Conservation (phyloP, 495 filamentous ascomycete species). For the Tuber microsphaerosporum region DNA sequence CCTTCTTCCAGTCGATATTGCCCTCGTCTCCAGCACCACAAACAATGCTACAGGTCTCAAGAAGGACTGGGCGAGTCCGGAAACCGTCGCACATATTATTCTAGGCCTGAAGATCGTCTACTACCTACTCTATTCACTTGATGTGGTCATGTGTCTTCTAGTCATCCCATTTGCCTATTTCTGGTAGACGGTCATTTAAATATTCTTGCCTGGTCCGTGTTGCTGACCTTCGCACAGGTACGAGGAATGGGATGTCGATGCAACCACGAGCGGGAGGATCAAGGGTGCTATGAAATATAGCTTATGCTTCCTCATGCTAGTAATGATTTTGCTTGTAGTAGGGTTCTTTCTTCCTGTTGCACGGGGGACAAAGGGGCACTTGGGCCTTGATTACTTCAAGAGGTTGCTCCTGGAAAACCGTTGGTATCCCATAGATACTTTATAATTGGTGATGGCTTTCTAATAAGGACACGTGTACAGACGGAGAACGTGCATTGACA, state of each 20-base stretch:
- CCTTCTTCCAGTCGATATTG: constrained; percentile 89
- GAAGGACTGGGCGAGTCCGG: constrained; percentile 87
- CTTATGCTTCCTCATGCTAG: constrained; percentile 67
- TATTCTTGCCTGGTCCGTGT: not conserved
- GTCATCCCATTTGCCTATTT: constrained; percentile 96
- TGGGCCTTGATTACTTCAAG: constrained; percentile 87
- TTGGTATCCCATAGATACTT: constrained; percentile 44
- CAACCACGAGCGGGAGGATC: constrained; percentile 72
- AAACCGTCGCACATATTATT: constrained; percentile 66
- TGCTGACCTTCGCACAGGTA: constrained; percentile 42
- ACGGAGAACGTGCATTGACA: constrained; percentile 83
- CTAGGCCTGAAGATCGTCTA: constrained; percentile 79
- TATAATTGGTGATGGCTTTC: constrained; percentile 5
- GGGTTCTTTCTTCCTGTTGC: constrained; percentile 87
- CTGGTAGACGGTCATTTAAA: constrained; percentile 51
- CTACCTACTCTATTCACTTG: constrained; percentile 83
- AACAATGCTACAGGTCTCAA: constrained; percentile 67
- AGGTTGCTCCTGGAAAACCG: constrained; percentile 72
- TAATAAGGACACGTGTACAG: constrained; percentile 41
- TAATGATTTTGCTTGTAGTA: constrained; percentile 76
- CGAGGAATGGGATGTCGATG: constrained; percentile 61
- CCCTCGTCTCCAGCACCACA: constrained; percentile 81
- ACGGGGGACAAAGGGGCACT: constrained; percentile 53
- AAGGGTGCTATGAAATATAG: constrained; percentile 89
- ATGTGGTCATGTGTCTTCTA: constrained; percentile 83